Evolutionary conservation across 2,329 filamentous ascomycete species (phyloP).

Genomic region (Ophiostoma sp.): DNA sequence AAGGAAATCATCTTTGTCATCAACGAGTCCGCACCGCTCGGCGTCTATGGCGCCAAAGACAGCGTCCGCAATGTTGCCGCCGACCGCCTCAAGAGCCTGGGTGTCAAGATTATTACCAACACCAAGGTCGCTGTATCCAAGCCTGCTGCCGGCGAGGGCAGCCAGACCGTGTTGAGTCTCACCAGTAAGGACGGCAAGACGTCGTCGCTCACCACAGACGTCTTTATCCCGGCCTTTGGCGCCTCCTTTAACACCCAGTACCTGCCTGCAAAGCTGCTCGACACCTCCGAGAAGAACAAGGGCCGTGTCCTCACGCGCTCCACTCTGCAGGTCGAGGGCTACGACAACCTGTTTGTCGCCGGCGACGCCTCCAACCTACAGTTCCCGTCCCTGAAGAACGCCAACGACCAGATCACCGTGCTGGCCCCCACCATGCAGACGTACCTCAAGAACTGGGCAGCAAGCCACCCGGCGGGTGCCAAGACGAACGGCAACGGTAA

Average conservation of each 20-base stretch:
- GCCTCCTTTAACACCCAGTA: constrained; percentile 44
- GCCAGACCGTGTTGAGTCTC: constrained; percentile 20
- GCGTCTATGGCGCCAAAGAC: constrained; percentile 34
- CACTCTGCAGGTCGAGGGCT: constrained; percentile 34
- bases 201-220: constrained; percentile 26
- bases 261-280: constrained; percentile 34
- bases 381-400: constrained; percentile 30
- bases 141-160: constrained; percentile 9
- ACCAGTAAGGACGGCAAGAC: constrained; percentile 17
- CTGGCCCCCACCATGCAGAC: constrained; percentile 33
- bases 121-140: constrained; percentile 39
- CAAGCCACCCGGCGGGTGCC: neutral
- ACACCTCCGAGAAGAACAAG: constrained; percentile 27
- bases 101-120: constrained; percentile 40
- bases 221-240: constrained; percentile 52
- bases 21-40: constrained; percentile 43
- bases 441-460: constrained; percentile 25
- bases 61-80: constrained; percentile 43
- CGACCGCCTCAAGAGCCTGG: constrained; percentile 44
- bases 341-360: constrained; percentile 36
- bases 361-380: constrained; percentile 37
- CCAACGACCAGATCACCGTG: constrained; percentile 33
- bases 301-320: constrained; percentile 32
- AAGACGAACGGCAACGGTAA: constrained; percentile 29
- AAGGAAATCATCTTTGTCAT: constrained; percentile 52